phyloP scores from a whole-genome alignment of 2,329 filamentous ascomycete species.

The Hymenoscyphus fraxineus region DNA sequence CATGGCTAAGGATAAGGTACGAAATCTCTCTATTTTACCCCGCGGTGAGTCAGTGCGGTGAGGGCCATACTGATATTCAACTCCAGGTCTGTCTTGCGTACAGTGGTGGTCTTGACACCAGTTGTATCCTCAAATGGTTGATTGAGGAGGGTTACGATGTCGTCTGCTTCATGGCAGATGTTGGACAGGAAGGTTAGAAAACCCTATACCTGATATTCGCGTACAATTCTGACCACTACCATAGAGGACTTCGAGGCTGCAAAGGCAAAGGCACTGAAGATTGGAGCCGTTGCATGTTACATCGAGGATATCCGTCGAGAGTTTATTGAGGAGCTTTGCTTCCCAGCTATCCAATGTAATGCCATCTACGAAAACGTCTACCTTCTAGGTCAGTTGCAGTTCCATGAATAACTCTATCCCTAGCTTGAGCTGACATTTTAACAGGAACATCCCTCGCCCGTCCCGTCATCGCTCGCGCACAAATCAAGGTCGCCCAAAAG shows the following conservation, averaged over 20 bases:
- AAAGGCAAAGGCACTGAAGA: slow-evolving; percentile 62
- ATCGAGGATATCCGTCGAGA: slow-evolving; percentile 65
- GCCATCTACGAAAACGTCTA: slow-evolving; percentile 66
- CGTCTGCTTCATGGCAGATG: slow-evolving; percentile 58
- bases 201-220: too few relatives aligned
- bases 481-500: slow-evolving; percentile 61
- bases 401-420: slow-evolving; percentile 21
- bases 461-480: slow-evolving; percentile 65
- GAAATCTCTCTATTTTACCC: not conserved
- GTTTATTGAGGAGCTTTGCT: slow-evolving; percentile 73
- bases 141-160: slow-evolving; percentile 48
- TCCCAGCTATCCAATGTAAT: slow-evolving; percentile 72
- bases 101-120: slow-evolving; percentile 44
- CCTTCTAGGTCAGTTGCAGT: slow-evolving; percentile 46
- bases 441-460: slow-evolving; percentile 60
- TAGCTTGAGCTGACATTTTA: not conserved
- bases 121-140: slow-evolving; percentile 43
- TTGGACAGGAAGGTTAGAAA: slow-evolving; percentile 56
- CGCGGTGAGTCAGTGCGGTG: slow-evolving; percentile 2
- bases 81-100: slow-evolving; percentile 41
- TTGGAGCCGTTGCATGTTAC: slow-evolving; percentile 35
- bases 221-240: too few relatives aligned
- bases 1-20: slow-evolving; percentile 16
- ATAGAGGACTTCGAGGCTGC: slow-evolving; percentile 68
- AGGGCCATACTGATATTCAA: slow-evolving; percentile 8